phyloP scores from a whole-genome alignment of 2,329 filamentous ascomycete species.

The Fusarium humuli region DNA sequence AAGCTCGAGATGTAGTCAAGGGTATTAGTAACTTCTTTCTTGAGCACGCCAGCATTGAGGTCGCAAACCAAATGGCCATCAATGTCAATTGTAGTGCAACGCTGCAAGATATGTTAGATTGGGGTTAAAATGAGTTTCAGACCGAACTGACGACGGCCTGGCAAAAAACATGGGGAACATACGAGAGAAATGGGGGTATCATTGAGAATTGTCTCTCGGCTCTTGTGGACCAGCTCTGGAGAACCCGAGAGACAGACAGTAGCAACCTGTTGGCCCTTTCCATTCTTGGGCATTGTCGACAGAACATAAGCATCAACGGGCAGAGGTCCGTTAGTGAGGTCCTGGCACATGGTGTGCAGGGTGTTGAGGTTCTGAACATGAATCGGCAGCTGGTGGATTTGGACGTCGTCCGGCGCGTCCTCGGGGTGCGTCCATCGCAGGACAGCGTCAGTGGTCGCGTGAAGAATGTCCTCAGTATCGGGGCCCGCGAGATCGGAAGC shows the following conservation, averaged over 20 bases:
- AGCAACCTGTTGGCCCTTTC: slow-evolving; percentile 76
- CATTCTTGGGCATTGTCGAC: slow-evolving; percentile 80
- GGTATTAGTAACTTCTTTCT: slow-evolving; percentile 81
- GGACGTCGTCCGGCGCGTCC: slow-evolving; percentile 84
- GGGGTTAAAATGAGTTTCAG: not conserved
- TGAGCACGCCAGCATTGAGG: slow-evolving; percentile 72
- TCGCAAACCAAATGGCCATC: slow-evolving; percentile 92
- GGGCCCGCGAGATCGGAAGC: slow-evolving; percentile 91
- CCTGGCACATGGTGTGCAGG: slow-evolving; percentile 81
- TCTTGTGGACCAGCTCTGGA: slow-evolving; percentile 88
- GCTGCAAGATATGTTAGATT: slow-evolving; percentile 62
- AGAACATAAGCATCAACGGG: slow-evolving; percentile 87
- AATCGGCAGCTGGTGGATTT: slow-evolving; percentile 90
- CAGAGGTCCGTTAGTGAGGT: slow-evolving; percentile 77
- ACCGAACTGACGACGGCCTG: not conserved
- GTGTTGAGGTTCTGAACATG: slow-evolving; percentile 88
- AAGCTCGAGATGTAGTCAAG: slow-evolving; percentile 88
- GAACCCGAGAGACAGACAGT: slow-evolving; percentile 93
- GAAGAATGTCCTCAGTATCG: slow-evolving; percentile 93
- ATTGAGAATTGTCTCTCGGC: slow-evolving; percentile 88
- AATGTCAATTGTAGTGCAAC: slow-evolving; percentile 92
- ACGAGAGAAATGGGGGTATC: slow-evolving; percentile 93
- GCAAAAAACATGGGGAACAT: slow-evolving; percentile 56
- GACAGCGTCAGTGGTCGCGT: slow-evolving; percentile 88
- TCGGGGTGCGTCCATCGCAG: slow-evolving; percentile 94